Evolutionary conservation across 495 filamentous ascomycete species (phyloP).

Genomic region (Trichoderma virens): DNA sequence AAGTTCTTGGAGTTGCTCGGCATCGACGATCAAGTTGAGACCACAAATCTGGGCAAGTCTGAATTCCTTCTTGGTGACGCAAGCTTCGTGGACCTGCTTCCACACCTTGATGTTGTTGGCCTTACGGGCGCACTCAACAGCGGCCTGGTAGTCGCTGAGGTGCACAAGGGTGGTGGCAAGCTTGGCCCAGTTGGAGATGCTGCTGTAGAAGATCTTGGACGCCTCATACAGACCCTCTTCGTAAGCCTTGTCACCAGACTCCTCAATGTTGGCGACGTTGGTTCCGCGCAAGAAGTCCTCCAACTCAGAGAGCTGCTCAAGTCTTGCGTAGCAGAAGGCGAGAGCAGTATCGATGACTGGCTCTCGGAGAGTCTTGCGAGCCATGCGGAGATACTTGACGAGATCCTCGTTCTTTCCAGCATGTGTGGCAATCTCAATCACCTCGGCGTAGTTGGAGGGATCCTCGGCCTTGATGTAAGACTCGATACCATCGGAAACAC

Average conservation of each 20-base stretch:
- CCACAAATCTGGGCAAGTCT: conserved; percentile 98
- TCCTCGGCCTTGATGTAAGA: conserved; percentile 96
- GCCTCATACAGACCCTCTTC: conserved; percentile 91
- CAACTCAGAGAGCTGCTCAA: conserved; percentile 84
- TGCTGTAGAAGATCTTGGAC: conserved; percentile 97
- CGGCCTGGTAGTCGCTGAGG: conserved; percentile 93
- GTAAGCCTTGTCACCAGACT: conserved; percentile 96
- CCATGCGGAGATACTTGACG: conserved; percentile 95
- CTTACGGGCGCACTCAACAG: conserved; percentile 96
- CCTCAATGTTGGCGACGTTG: conserved; percentile 91
- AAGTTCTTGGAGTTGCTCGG: conserved; percentile 87
- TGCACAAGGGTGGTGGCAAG: conserved; percentile 95
- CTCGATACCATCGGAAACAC: conserved; percentile 86
- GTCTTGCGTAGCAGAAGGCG: conserved; percentile 86
- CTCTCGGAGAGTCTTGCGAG: conserved; percentile 91
- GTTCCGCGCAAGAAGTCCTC: conserved; percentile 93
- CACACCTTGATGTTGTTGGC: conserved; percentile 99
- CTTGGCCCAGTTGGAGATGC: conserved; percentile 99
- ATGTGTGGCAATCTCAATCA: conserved; percentile 92
- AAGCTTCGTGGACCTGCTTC: conserved; percentile 97
- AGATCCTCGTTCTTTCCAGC: conserved; percentile 98
- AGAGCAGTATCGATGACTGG: conserved; percentile 88
- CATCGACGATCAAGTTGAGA: conserved; percentile 96
- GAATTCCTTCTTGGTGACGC: conserved; percentile 98
- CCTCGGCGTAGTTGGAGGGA: conserved; percentile 86